A percentile compares a stretch with the other conserved stretches of the same genome.
Conservation (phyloP, 73 alveolate species). For the Paramecium tetraurelia region DNA sequence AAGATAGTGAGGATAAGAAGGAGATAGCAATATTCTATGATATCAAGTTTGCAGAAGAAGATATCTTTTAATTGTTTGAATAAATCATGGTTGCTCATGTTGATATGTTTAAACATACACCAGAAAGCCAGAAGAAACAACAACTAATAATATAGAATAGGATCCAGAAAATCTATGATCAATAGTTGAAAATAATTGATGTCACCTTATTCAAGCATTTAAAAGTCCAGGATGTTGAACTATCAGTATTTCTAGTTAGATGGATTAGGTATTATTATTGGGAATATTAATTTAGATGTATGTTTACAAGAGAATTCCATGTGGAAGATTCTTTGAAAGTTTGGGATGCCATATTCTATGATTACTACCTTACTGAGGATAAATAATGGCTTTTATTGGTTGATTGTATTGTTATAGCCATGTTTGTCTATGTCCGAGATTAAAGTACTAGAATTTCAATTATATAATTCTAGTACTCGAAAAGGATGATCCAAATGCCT, state of each 20-base stretch:
- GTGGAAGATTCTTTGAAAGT: conserved; percentile 52
- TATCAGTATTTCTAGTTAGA: conserved; percentile 38
- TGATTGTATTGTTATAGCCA: conserved; percentile 45
- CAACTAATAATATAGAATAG: conserved; percentile 5
- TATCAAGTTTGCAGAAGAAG: conserved; percentile 60
- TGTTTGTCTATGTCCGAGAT: conserved; percentile 54
- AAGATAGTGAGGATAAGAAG: neutral
- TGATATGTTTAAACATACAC: conserved; percentile 45
- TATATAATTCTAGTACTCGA: conserved; percentile 22
- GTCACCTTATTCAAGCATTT: conserved; percentile 25
- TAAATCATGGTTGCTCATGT: conserved; percentile 55
- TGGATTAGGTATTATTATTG: neutral
- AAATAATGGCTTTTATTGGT: neutral
- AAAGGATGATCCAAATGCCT: conserved; percentile 47
- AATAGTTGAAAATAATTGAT: conserved; percentile 28
- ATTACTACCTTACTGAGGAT: neutral
- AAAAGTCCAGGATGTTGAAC: conserved; percentile 37
- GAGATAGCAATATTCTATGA: neutral
- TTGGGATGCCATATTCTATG: conserved; percentile 64
- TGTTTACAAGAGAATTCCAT: conserved; percentile 60
- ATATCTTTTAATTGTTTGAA: conserved; percentile 25
- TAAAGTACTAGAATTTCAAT: neutral
- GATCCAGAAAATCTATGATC: conserved; percentile 40
- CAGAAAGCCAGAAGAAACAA: conserved; percentile 13
- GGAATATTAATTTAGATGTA: conserved; percentile 17